Evolutionary conservation across 129 eudicot species (phyloP).

Genomic region (Flaveria robusta): DNA sequence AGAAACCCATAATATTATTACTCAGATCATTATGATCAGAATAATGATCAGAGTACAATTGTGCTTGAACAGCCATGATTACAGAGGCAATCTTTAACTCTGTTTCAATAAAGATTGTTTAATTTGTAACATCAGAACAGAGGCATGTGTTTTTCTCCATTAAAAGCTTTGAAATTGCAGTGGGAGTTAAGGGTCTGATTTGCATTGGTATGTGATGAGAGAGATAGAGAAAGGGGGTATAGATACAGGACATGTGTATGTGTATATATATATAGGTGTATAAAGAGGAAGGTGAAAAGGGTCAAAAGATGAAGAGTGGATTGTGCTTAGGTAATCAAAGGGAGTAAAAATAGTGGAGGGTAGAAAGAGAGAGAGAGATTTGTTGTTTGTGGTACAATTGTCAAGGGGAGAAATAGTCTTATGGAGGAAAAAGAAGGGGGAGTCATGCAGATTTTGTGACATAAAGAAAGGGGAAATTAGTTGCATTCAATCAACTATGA

Average conservation of each 20-base stretch:
- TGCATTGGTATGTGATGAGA: conserved; percentile 29
- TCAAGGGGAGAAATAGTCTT: conserved; percentile 40
- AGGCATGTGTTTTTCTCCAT: conserved; percentile 39
- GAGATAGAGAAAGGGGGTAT: neutral
- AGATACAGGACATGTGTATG: conserved; percentile 6
- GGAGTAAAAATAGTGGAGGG: conserved; percentile 40
- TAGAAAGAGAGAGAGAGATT: conserved; percentile 3
- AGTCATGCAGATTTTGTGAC: conserved; percentile 49
- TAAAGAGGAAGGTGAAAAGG: neutral
- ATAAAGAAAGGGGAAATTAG: conserved; percentile 47
- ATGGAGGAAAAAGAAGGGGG: neutral
- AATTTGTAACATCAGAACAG: conserved; percentile 38
- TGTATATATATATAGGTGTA: conserved; percentile 13
- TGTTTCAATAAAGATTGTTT: conserved; percentile 5
- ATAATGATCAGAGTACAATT: conserved; percentile 34
- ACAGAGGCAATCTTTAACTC: conserved; percentile 35
- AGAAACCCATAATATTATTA: conserved; percentile 4
- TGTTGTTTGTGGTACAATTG: conserved; percentile 31
- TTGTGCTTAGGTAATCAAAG: conserved; percentile 36
- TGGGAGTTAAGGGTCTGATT: conserved; percentile 23
- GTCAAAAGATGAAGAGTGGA: conserved; percentile 1
- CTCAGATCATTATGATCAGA: conserved; percentile 31
- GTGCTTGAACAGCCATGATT: conserved; percentile 45
- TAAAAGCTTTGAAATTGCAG: conserved; percentile 33
- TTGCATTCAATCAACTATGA: conserved; percentile 48